These are phyloP conservation scores for Psilocybe azurescens DNA, from an alignment of 768 basidiomycete genomes.

Conservation along the genomic window DNA sequence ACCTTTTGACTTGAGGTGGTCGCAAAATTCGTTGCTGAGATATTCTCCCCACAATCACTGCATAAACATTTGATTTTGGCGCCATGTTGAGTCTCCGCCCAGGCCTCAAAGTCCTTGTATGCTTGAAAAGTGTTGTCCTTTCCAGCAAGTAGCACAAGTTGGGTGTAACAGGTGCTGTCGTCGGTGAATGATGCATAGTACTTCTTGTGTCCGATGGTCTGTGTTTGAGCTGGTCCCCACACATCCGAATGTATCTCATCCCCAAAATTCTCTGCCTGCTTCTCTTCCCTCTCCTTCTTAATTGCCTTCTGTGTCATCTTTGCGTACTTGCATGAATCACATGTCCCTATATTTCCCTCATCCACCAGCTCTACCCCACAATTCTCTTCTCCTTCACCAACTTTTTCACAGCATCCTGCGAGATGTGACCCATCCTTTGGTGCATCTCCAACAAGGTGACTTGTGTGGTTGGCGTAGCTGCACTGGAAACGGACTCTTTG, in stretches of 20 bases:
- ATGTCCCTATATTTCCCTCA: conserved; percentile 25
- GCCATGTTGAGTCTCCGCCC: conserved; percentile 29
- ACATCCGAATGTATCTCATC: conserved; percentile 40
- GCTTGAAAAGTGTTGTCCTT: conserved; percentile 34
- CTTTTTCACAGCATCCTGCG: conserved; percentile 23
- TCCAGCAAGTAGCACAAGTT: conserved; percentile 26
- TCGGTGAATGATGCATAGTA: conserved; percentile 43
- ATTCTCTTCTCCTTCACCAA: conserved; percentile 31
- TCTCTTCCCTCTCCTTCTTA: conserved; percentile 26
- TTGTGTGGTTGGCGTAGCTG: conserved; percentile 5
- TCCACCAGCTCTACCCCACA: conserved; percentile 29
- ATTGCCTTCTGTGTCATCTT: conserved; percentile 33
- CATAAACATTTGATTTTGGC: conserved; percentile 31
- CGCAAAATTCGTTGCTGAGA: conserved; percentile 11
- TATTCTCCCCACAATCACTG: conserved; percentile 20
- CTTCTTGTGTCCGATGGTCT: conserved; percentile 21
- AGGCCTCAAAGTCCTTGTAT: conserved; percentile 30
- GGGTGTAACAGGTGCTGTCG: conserved; percentile 31
- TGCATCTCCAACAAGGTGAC: conserved; percentile 29
- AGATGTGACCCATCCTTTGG: conserved; percentile 32
- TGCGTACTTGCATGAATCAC: conserved; percentile 34
- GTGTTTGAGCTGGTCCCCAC: conserved; percentile 38
- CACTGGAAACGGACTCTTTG: conserved; percentile 3
- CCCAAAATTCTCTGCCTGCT: conserved; percentile 29
- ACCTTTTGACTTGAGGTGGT: conserved; percentile 10